Evolutionary conservation across 345 rosid genomes (phyloP), one percentile per base, ranked within the genome.

Genomic region (Syzygium grande): DNA sequence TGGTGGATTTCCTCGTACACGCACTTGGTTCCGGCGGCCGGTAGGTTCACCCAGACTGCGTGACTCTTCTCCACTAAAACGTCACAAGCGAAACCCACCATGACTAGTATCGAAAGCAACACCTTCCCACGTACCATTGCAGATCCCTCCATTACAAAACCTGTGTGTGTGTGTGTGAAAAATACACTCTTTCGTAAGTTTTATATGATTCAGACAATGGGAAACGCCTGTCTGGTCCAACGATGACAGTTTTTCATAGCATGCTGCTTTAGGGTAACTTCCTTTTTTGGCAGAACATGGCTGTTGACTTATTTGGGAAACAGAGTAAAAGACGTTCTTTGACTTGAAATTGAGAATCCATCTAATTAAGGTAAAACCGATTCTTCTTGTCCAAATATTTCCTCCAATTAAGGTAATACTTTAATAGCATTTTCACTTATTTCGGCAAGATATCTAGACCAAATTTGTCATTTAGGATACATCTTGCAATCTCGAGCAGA

Each of bases 1-100:
- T 88, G 93, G 88, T 94, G 98, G 86, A 97, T 92, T 87, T 95
- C 98, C 92, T 97, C 99, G 22, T 98, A 97, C n/a, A 97, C 97
- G 92, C 99, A 97, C 89, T 96, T 97, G 52, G 96, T 94, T 46
- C 96, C 96, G 6, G 95, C 14, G 38, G 89, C 53, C 11, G 98
- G 98, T 58, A 97, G n/a, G 86, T 41, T 94, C 84, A 97, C 89
- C 99, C 99, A 97, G n/a, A 97, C 86, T 51, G 94, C 98, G 38
- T 93, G 91, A 51, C 90, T 59, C 84, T 86, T 87, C 87, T 88
- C 89, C 77, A 88, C 56, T 52, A 16, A 63, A 65, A 52, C 84
- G 85, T 17, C 84, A 85, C 85, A 88, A 46, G 19, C 1, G 65
- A 85, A 29, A 55, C 86, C 53, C 86, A 51, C 51, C 89, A 49